Percentiles rank a stretch among this genome's conserved stretches.
Evolutionary conservation across 352 stramenopile genomes (phyloP).

Genomic region (Phytophthora tentaculata): DNA sequence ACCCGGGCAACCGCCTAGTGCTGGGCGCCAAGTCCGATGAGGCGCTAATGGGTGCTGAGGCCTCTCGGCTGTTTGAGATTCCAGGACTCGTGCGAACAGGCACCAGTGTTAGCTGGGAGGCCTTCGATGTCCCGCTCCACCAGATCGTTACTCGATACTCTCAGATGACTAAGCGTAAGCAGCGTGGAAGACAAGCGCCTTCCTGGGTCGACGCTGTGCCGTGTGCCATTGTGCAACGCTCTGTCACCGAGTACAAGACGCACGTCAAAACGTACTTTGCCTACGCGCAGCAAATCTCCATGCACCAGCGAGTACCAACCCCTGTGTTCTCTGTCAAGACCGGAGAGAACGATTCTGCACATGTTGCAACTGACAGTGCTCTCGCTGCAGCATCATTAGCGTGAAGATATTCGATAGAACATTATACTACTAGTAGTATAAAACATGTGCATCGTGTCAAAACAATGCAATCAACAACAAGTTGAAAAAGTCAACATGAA

Average conservation of each 20-base stretch:
- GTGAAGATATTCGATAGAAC: constrained; percentile 16
- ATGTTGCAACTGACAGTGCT: constrained; percentile 10
- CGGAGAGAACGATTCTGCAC: constrained; percentile 23
- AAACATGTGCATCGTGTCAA: constrained; percentile 14
- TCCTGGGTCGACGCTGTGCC: constrained; percentile 57
- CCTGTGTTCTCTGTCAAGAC: constrained; percentile 61
- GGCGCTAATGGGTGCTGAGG: constrained; percentile 68
- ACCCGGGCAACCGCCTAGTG: constrained; percentile 76
- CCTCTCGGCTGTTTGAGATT: constrained; percentile 73
- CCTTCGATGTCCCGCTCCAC: constrained; percentile 64
- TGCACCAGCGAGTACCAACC: constrained; percentile 72
- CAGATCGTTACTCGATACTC: constrained; percentile 60
- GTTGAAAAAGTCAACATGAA: not conserved
- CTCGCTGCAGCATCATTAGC: constrained; percentile 32
- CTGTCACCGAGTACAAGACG: constrained; percentile 70
- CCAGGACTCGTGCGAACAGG: constrained; percentile 57
- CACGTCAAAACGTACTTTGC: constrained; percentile 77
- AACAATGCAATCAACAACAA: constrained; percentile 13
- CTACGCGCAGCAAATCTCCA: constrained; percentile 57
- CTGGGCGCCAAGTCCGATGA: constrained; percentile 78
- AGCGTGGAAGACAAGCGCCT: constrained; percentile 14
- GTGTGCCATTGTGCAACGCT: constrained; percentile 50
- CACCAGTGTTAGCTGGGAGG: constrained; percentile 55
- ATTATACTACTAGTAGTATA: too few species aligned
- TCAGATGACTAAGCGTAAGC: constrained; percentile 46